A percentile compares a stretch with the other conserved stretches of the same genome.
These are phyloP conservation scores for Sophora flavescens DNA, from an alignment of 306 rosid species.

Conservation along the genomic window DNA sequence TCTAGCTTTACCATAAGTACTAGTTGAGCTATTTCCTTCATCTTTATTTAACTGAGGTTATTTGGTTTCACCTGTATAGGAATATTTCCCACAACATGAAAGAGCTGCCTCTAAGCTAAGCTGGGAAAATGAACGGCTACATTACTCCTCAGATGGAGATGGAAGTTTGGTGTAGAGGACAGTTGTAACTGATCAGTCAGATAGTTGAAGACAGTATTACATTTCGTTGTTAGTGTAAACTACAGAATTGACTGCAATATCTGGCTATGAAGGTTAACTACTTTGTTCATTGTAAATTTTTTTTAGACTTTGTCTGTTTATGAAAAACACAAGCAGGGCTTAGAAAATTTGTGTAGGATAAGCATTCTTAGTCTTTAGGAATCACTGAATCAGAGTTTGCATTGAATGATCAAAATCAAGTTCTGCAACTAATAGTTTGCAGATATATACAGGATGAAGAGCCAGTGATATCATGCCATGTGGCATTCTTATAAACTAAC, in stretches of 20 bases:
- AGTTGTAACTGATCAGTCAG: slow-evolving; percentile 37
- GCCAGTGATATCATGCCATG: no score
- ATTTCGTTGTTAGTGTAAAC: slow-evolving; percentile 53
- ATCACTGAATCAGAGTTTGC: no score
- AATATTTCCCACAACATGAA: slow-evolving; percentile 86
- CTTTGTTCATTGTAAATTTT: slow-evolving; percentile 33
- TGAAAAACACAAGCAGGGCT: slow-evolving; percentile 8
- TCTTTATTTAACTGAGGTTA: background rate
- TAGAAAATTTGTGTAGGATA: background rate
- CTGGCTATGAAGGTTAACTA: slow-evolving; percentile 45
- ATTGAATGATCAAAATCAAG: no score
- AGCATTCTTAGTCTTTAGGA: background rate
- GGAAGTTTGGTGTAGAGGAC: slow-evolving; percentile 40
- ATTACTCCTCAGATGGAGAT: slow-evolving; percentile 51
- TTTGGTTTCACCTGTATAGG: slow-evolving; percentile 51
- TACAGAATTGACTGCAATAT: slow-evolving; percentile 41
- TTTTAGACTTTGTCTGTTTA: background rate
- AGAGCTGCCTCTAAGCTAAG: slow-evolving; percentile 89
- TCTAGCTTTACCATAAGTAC: background rate
- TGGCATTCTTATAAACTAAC: no score
- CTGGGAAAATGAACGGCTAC: slow-evolving; percentile 81
- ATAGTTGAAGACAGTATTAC: slow-evolving; percentile 43
- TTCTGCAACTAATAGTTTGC: no score
- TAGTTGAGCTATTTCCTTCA: background rate
- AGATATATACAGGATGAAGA: no score